Conservation (phyloP, 2,329 filamentous ascomycete genomes). For the Diplocarpon rosae region DNA sequence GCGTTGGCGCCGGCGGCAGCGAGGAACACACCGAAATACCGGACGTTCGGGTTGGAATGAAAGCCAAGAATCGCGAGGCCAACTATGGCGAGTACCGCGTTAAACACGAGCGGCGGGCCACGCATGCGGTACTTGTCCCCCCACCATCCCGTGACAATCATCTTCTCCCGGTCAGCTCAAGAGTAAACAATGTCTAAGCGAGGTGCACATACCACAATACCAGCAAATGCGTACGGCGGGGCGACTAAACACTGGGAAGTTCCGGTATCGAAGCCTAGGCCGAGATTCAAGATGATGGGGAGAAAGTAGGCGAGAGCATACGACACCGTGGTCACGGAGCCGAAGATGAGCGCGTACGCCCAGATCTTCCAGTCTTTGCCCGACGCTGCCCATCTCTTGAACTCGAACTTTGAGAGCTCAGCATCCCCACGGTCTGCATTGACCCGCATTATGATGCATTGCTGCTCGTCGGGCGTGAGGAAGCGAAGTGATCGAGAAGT, state of each 20-base stretch:
- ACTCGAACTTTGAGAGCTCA: constrained; percentile 7
- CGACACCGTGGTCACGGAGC: constrained; percentile 57
- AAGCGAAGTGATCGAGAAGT: constrained; percentile 2
- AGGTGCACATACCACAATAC: constrained; percentile 28
- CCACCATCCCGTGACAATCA: constrained; percentile 1
- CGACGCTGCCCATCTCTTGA: constrained; percentile 35
- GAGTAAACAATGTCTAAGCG: not conserved
- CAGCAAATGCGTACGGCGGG: constrained; percentile 38
- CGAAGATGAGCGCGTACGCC: constrained; percentile 49
- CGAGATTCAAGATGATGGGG: constrained; percentile 49
- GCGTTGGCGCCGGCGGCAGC: constrained; percentile 48
- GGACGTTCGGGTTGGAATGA: constrained; percentile 36
- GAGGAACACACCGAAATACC: constrained; percentile 44
- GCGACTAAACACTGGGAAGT: constrained; percentile 43
- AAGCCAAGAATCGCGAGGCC: constrained; percentile 33
- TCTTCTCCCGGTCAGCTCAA: not conserved
- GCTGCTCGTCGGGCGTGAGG: constrained; percentile 1
- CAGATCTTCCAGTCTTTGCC: constrained; percentile 46
- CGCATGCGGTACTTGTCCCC: constrained; percentile 38
- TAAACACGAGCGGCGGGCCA: constrained; percentile 15
- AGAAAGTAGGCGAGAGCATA: constrained; percentile 73
- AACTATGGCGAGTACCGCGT: constrained; percentile 38
- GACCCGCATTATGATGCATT: constrained; percentile 37
- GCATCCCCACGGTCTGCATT: constrained; percentile 46
- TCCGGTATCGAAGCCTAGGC: constrained; percentile 41